Base-by-base conservation (phyloP, 805 yeast genomes). In the Candida maltosa region DNA sequence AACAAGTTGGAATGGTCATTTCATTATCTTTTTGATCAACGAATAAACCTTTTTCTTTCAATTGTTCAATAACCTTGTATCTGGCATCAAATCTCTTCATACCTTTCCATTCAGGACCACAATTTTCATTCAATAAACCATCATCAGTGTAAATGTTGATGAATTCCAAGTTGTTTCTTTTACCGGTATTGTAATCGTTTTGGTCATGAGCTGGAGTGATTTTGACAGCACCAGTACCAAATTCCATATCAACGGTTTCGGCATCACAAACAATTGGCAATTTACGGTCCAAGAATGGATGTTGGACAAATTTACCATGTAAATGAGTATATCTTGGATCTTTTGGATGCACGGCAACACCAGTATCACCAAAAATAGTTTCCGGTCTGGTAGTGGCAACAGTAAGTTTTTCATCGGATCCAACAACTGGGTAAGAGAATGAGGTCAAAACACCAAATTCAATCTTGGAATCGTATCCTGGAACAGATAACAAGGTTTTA, bases 371-470 rank as follows among this genome's bases (percentile, higher is more conserved):
- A 54, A 93, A 91, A 48, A 93, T 66, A 40, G 98, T 93, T 70
- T 93, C 98, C 28, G 98, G 98, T 78, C 98, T 91, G 26, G 98
- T 93, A 33, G 98, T 93, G 23, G 98, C 98, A 46, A 93, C 95
- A 39, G 91, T 71, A 35, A 93, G 55, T 62, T 75, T 83, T 67
- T 93, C 98, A 45, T 84, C 91, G 11, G 89, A 79, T 31, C 70
- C 85, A 41, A 83, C 91, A 41, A 93, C 88, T 41, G 78, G 84
- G 61, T 93, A 93, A 15, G 96, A 94, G 60, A 87, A 87, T 16
- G 95, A 86, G n/a, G 97, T 93, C 56, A 93, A 72, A 14, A 86
- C 95, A 74, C 98, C 98, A 64, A 93, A 91, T 65, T 93, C 97
- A 41, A 93, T 79, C 56, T 84, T 84, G 51, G 84, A 78, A 29